Evolutionary conservation across 1,284 basidiomycete species (phyloP).

Genomic region (Naganishia cerealis): DNA sequence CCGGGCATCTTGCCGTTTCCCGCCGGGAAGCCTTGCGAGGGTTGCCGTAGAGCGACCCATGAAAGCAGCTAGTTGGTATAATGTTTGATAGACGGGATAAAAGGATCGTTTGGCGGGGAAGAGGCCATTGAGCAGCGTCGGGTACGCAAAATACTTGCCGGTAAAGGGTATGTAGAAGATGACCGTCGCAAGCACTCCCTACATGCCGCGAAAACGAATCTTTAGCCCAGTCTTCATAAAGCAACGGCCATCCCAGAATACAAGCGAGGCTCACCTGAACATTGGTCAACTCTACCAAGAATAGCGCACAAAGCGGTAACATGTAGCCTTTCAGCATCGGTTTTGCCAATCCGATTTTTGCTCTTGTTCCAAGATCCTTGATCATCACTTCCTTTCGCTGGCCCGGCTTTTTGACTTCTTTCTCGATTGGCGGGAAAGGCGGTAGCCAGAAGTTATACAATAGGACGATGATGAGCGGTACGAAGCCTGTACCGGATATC

Average conservation of each 20-base stretch:
- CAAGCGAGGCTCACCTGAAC: slow-evolving; percentile 27
- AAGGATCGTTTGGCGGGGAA: slow-evolving; percentile 31
- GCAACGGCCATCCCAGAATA: not conserved
- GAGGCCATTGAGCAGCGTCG: slow-evolving; percentile 27
- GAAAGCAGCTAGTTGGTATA: slow-evolving; percentile 31
- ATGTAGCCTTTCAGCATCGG: slow-evolving; percentile 29
- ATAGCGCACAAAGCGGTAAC: slow-evolving; percentile 28
- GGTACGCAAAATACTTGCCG: slow-evolving; percentile 25
- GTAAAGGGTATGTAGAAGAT: slow-evolving; percentile 32
- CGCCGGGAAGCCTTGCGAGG: slow-evolving; percentile 27
- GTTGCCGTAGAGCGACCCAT: slow-evolving; percentile 31
- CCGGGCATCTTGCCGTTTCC: slow-evolving; percentile 27
- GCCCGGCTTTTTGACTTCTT: slow-evolving; percentile 28
- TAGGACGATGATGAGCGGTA: slow-evolving; percentile 30
- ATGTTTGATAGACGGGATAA: slow-evolving; percentile 31
- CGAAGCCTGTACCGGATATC: slow-evolving; percentile 31
- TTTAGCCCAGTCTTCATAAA: not conserved
- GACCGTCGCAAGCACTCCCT: slow-evolving; percentile 31
- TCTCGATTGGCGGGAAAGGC: slow-evolving; percentile 27
- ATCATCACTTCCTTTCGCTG: slow-evolving; percentile 31
- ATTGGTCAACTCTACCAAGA: slow-evolving; percentile 29
- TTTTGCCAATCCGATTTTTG: slow-evolving; percentile 28
- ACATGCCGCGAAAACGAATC: not conserved
- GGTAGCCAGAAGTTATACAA: slow-evolving; percentile 32
- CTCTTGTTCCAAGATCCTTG: slow-evolving; percentile 30